Evolutionary conservation across 495 filamentous ascomycete species (phyloP), one percentile per base, ranked within the genome.

Genomic region (Lasiosphaeria miniovina): DNA sequence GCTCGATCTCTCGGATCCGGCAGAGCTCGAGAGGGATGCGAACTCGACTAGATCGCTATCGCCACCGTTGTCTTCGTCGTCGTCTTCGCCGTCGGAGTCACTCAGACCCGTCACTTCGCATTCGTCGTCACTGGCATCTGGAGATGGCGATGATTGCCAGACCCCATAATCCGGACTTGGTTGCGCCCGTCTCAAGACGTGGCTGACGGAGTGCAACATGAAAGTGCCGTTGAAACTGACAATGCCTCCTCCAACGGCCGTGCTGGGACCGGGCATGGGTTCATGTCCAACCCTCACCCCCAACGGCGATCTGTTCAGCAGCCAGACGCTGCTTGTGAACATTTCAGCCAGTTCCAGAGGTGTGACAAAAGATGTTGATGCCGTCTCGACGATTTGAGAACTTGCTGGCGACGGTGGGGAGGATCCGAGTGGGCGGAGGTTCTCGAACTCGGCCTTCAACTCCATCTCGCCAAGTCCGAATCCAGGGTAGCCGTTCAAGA

Each of bases 401-500:
- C 31, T 46, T 10, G 8, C 17, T 36, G 45, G 14, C 14, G 36
- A 3, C 34, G 45, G 36, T 17, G 45, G 14, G 14, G 36, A 3
- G 46, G 45, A 49, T 6, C 49, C 57, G 35, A 61, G 45, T 9
- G 36, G 48, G 9, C 11, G 24, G 14, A 62, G 43, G n/a, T 58
- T 55, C 31, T 62, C 51, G 41, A 49, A 62, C 50, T 62, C 60
- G 55, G 41, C 50, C 17, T 50, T 46, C 3, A 62, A 34, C 3
- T 3, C 10, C 38, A 58, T 58, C 3, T 62, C 11, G 9, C 49
- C 60, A 45, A 62, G 54, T 14, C 5, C 55, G 12, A 62, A 62
- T 6, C 55, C 60, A 11, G 49, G 55, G 40, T 43, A 58, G n/a
- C 49, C 50, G 4, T 58, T 6, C 36, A 62, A 31, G 17, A 62